Evolutionary conservation across 306 rosid species (phyloP), one percentile per base, ranked within the genome.

Genomic region (Begonia masoniana): DNA sequence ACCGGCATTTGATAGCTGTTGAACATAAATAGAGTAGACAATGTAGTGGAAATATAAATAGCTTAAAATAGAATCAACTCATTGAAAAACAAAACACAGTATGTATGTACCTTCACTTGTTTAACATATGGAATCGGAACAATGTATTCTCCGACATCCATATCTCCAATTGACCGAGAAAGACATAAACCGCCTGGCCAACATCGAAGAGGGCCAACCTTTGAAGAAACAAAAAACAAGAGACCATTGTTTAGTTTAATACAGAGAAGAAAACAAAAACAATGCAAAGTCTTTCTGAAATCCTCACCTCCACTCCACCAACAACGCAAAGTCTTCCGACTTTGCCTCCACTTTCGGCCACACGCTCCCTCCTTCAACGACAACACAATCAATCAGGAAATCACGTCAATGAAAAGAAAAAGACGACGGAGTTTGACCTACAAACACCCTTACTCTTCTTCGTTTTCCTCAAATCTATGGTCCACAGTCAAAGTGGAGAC

Each of bases 121-220:
- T 91, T 91, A 64, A 91, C 97, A 56, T 78, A 72, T 36, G 97
- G 96, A 61, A 91, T 61, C 7, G 97, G 97, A 69, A 91, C 97
- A 17, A 91, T 91, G 54, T 74, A 91, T 68, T 91, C 97, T 52
- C 96, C 97, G 43, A 91, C 97, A 62, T 91, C 97, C 96, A 83
- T 81, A 76, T 91, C 97, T 55, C 97, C 96, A 50, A 91, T 91
- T n/a, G 97, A 91, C 60, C 97, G 64, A 55, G 97, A 91, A 69
- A 91, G 97, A 75, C 97, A 91, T 54, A 91, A 75, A 61, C 97
- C 97, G 41, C 97, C 97, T 0, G 97, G 96, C 97, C 97, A 91
- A 71, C 97, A 91, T 2, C 96, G 95, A 53, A 91, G 97, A 5
- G 97, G 97, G 61, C 97, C 97, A 68, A 91, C 80, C 97, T 91